These are phyloP conservation scores for Massarina eburnea DNA, from an alignment of 2,329 filamentous ascomycete species.

Conservation along the genomic window DNA sequence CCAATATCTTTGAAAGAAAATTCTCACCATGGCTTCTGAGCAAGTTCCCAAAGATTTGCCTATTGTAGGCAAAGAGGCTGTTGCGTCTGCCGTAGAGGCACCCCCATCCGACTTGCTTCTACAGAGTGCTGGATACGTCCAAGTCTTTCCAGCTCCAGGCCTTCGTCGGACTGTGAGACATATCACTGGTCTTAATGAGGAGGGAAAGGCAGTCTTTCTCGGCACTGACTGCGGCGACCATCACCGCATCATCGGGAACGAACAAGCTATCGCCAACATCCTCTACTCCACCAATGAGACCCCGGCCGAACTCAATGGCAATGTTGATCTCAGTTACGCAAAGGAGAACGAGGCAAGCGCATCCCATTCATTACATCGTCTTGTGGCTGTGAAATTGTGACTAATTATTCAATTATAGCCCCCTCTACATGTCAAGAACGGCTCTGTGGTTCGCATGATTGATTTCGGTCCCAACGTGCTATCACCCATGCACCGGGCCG, in stretches of 20 bases:
- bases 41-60: not conserved
- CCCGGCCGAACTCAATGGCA: not conserved
- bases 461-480: slow-evolving; percentile 32
- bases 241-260: not conserved
- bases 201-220: not conserved
- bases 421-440: no score
- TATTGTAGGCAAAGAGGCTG: not conserved
- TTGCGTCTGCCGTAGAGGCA: not conserved
- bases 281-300: slow-evolving; percentile 1
- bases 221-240: not conserved
- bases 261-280: slow-evolving; percentile 1
- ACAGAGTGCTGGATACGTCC: not conserved
- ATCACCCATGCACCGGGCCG: slow-evolving; percentile 43
- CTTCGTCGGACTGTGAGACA: slow-evolving; percentile 1
- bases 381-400: no score
- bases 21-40: not conserved
- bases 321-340: not conserved
- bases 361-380: not conserved
- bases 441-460: slow-evolving; percentile 48
- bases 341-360: not conserved
- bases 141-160: not conserved
- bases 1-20: not conserved
- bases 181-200: not conserved
- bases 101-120: not conserved
- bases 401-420: no score